Percentiles rank a stretch among this genome's conserved stretches.
Evolutionary conservation across 78 protist genomes (phyloP).

Genomic region (Dictyostelium citrinum): DNA sequence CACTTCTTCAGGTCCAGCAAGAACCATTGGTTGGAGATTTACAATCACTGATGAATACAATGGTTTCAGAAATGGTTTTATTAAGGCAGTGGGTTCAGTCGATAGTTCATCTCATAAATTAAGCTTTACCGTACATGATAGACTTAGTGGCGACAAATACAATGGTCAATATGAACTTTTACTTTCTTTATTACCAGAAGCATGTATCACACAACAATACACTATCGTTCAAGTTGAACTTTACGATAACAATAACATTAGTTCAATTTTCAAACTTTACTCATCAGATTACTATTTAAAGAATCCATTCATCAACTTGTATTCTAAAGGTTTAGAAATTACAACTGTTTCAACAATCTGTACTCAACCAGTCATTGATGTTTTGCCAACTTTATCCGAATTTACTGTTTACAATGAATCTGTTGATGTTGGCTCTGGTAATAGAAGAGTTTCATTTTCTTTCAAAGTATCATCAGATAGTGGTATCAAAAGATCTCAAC

Average conservation of each 20-base stretch:
- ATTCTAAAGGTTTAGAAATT: neutral
- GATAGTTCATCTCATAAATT: neutral
- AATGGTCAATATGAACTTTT: neutral
- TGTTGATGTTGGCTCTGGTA: neutral
- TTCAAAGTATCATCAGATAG: neutral
- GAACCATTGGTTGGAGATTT: neutral
- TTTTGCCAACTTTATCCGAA: neutral
- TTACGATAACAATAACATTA: neutral
- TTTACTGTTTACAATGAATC: neutral
- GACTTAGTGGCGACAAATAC: neutral
- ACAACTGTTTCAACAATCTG: neutral
- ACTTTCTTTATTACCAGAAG: neutral
- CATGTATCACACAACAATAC: neutral
- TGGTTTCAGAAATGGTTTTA: conserved; percentile 7
- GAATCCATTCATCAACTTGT: neutral
- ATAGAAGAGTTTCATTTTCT: neutral
- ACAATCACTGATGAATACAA: neutral
- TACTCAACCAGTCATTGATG: neutral
- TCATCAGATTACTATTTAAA: neutral
- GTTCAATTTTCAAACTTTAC: neutral
- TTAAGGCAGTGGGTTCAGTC: neutral
- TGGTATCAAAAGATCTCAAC: neutral
- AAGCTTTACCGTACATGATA: neutral
- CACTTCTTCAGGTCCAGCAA: neutral
- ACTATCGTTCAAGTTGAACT: neutral